Conservation (phyloP, 2,329 filamentous ascomycete species). For the Polychaeton citri region DNA sequence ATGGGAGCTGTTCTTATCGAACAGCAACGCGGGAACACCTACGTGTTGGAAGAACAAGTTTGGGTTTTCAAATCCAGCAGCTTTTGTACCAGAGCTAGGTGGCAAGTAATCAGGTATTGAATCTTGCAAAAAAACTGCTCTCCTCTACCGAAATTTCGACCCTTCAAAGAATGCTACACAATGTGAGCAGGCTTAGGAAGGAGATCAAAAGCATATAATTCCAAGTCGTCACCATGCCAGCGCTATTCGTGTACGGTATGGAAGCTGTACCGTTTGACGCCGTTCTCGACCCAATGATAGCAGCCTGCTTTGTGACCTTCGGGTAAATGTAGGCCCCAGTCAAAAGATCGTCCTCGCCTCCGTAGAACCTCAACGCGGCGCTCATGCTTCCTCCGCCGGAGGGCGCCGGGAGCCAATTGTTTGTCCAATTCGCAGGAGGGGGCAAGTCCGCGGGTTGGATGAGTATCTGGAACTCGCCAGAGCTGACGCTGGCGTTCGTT, state of each 20-base stretch:
- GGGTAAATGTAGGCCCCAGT: constrained; percentile 7
- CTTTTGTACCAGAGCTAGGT: background rate
- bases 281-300: background rate
- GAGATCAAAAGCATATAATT: background rate
- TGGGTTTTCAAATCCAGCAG: background rate
- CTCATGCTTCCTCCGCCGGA: constrained; percentile 2
- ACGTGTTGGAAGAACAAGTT: too few species aligned
- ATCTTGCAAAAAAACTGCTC: background rate
- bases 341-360: constrained; percentile 3
- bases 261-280: background rate
- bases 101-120: background rate
- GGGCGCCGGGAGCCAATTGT: constrained; percentile 9
- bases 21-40: too few species aligned
- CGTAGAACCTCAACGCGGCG: constrained; percentile 5
- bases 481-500: background rate
- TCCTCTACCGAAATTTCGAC: background rate
- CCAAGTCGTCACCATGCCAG: background rate
- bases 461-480: constrained; percentile 8
- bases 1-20: too few species aligned
- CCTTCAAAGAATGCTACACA: background rate
- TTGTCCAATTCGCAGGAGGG: constrained; percentile 10
- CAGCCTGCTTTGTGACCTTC: constrained; percentile 2
- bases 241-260: background rate
- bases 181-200: background rate
- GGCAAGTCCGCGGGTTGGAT: constrained; percentile 7